phyloP scores from a whole-genome alignment of 2,329 filamentous ascomycete genomes.

The Mariannaea elegans region DNA sequence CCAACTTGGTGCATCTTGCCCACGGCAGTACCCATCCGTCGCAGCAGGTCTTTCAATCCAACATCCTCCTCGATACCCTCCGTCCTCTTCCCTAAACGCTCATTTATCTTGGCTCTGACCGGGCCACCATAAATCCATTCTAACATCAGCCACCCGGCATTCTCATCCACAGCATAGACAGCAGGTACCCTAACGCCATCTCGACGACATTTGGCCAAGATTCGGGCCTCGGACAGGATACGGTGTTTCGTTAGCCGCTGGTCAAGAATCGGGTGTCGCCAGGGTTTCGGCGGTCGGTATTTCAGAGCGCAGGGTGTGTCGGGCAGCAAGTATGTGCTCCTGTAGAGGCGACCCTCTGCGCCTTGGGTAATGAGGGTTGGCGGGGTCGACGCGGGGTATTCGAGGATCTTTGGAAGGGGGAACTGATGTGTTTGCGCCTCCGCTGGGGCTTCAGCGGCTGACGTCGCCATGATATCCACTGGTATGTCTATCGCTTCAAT shows the following conservation, averaged over 20 bases:
- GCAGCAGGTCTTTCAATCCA: slow-evolving; percentile 70
- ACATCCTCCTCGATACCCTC: slow-evolving; percentile 53
- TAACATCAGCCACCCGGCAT: slow-evolving; percentile 77
- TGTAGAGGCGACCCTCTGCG: slow-evolving; percentile 94
- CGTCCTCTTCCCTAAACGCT: slow-evolving; percentile 66
- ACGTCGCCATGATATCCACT: slow-evolving; percentile 23
- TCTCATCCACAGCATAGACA: slow-evolving; percentile 75
- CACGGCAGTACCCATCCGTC: slow-evolving; percentile 74
- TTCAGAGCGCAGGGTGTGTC: slow-evolving; percentile 81
- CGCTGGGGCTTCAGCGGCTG: slow-evolving; percentile 27
- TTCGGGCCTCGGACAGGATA: slow-evolving; percentile 87
- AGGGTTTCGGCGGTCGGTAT: slow-evolving; percentile 89
- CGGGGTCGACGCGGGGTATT: slow-evolving; percentile 64
- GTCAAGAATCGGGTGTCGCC: slow-evolving; percentile 91
- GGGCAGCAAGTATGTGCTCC: slow-evolving; percentile 79
- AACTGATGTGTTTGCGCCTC: slow-evolving; percentile 43
- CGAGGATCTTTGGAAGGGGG: slow-evolving; percentile 72
- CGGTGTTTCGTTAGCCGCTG: slow-evolving; percentile 85
- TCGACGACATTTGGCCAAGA: slow-evolving; percentile 79
- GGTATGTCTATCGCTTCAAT: background rate
- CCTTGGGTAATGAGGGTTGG: slow-evolving; percentile 86
- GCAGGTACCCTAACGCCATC: slow-evolving; percentile 86
- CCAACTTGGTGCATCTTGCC: slow-evolving; percentile 84
- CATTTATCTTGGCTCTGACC: slow-evolving; percentile 74
- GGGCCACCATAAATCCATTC: slow-evolving; percentile 84